Evolutionary conservation across 306 rosid species (phyloP).

Genomic region (Prinsepia uniflora): DNA sequence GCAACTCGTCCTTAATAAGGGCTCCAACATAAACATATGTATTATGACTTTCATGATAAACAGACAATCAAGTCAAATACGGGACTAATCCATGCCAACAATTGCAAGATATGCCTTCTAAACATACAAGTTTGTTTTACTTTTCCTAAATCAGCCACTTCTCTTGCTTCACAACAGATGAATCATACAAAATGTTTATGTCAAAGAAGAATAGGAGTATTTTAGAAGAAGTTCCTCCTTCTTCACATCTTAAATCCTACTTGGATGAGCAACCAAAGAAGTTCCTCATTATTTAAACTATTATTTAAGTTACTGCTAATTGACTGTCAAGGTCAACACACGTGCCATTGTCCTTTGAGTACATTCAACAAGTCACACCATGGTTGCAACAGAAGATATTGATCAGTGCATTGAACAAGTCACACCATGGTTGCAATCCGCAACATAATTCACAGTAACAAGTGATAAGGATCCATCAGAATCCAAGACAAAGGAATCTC

Average conservation of each 20-base stretch:
- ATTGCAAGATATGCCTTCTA: background rate
- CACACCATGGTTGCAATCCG: constrained; percentile 12
- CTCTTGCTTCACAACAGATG: background rate
- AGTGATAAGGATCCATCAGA: too few species aligned
- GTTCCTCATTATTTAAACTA: background rate
- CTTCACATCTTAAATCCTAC: background rate
- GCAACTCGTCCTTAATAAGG: constrained; percentile 11
- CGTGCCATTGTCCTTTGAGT: background rate
- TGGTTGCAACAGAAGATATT: too few species aligned
- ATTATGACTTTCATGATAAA: background rate
- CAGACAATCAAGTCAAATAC: background rate
- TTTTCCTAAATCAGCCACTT: background rate
- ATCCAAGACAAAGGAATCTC: too few species aligned
- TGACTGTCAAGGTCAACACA: background rate
- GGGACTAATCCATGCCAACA: background rate
- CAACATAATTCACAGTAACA: constrained; percentile 7
- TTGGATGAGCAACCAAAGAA: background rate
- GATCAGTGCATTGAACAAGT: constrained; percentile 6
- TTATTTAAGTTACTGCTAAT: background rate
- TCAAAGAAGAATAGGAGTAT: background rate
- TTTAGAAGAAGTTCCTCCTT: background rate
- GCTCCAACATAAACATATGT: background rate
- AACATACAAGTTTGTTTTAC: background rate
- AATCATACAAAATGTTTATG: background rate
- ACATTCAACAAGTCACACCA: too few species aligned